A percentile compares a stretch with the other conserved stretches of the same genome.
These are phyloP conservation scores for Cucumis cinereus DNA, from an alignment of 306 rosid genomes.

Conservation along the genomic window DNA sequence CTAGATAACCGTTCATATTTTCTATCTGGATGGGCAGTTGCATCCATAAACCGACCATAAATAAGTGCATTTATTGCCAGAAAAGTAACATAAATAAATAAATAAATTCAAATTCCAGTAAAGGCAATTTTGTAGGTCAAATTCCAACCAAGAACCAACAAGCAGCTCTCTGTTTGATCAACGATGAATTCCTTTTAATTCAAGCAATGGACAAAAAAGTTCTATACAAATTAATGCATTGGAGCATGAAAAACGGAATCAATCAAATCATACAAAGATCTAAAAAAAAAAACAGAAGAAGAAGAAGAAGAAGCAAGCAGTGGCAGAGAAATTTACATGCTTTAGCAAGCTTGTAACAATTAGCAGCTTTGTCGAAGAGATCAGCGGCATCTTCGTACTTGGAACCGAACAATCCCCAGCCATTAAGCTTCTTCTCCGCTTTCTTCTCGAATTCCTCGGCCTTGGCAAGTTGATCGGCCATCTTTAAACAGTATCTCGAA, in stretches of 20 bases:
- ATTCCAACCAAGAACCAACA: not conserved
- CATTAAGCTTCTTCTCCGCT: slow-evolving; percentile 73
- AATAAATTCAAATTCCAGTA: not conserved
- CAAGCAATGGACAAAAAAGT: not conserved
- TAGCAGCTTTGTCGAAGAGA: slow-evolving; percentile 87
- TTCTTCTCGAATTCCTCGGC: slow-evolving; percentile 69
- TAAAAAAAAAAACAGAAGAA: not conserved
- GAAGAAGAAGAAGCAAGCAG: not conserved
- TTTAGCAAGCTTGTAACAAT: slow-evolving; percentile 84
- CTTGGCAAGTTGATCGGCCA: slow-evolving; percentile 62
- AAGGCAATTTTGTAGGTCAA: not conserved
- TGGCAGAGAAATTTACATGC: slow-evolving; percentile 31
- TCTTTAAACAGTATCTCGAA: slow-evolving; percentile 1
- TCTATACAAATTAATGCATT: not conserved
- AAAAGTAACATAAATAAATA: not conserved
- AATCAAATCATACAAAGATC: not conserved
- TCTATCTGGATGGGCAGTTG: not conserved
- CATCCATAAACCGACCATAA: not conserved
- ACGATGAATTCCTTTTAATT: not conserved
- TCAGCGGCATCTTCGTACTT: slow-evolving; percentile 88
- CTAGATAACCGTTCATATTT: not conserved
- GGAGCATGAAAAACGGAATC: not conserved
- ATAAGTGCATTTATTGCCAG: not conserved
- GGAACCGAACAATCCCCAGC: slow-evolving; percentile 78
- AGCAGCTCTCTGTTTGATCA: not conserved